Conservation (phyloP, 306 rosid species). For the Vicia villosa region DNA sequence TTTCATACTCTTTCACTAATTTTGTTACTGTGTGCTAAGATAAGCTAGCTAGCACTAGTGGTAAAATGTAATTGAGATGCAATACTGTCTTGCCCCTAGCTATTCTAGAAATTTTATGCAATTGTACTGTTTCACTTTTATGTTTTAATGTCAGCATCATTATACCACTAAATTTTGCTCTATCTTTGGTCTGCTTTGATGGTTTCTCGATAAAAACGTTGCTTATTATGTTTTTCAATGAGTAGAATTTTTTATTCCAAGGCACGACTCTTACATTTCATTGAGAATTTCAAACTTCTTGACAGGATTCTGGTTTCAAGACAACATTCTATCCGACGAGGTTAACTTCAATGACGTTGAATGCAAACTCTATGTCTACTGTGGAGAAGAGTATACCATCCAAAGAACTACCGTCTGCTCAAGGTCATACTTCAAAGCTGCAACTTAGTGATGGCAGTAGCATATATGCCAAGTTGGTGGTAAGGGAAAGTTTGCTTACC, state of each 20-base stretch:
- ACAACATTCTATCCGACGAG: slow-evolving; percentile 65
- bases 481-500: slow-evolving; percentile 38
- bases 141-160: slow-evolving; percentile 26
- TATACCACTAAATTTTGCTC: slow-evolving; percentile 9
- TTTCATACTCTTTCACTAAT: background rate
- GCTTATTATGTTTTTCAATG: slow-evolving; percentile 2
- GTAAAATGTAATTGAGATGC: slow-evolving; percentile 29
- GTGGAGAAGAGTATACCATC: slow-evolving; percentile 44
- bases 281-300: slow-evolving; percentile 44
- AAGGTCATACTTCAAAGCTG: slow-evolving; percentile 64
- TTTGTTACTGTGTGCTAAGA: background rate
- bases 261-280: slow-evolving; percentile 1
- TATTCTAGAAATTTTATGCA: slow-evolving; percentile 5
- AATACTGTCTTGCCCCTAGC: slow-evolving; percentile 5
- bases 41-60: slow-evolving; percentile 21
- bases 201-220: slow-evolving; percentile 26
- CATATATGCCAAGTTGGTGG: slow-evolving; percentile 88
- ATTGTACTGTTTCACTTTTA: slow-evolving; percentile 4
- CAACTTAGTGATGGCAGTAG: slow-evolving; percentile 80
- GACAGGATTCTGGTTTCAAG: slow-evolving; percentile 69
- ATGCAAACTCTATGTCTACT: slow-evolving; percentile 46
- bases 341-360: slow-evolving; percentile 61
- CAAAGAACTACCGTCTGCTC: slow-evolving; percentile 43
- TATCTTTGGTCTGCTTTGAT: slow-evolving; percentile 11
- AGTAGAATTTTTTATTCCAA: background rate